Evolutionary conservation across 1,284 basidiomycete genomes (phyloP).

Genomic region (Ustilago esculenta): DNA sequence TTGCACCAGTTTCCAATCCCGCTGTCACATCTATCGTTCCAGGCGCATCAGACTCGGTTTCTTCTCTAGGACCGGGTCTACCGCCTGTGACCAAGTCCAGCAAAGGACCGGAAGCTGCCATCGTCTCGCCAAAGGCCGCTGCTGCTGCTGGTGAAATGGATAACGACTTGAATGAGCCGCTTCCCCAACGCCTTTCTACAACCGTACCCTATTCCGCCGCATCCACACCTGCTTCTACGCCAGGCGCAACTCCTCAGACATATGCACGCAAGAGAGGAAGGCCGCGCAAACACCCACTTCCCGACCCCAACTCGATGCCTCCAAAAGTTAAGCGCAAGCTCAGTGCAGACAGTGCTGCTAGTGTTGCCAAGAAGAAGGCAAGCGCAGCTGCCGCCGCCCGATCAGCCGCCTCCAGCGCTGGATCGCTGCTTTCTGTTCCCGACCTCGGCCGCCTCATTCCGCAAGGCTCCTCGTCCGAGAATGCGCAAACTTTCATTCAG

Average conservation of each 20-base stretch:
- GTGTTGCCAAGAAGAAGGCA: conserved; percentile 19
- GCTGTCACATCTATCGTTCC: too few relatives aligned
- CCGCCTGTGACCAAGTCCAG: too few relatives aligned
- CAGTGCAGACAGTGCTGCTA: conserved; percentile 16
- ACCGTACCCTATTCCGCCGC: conserved; percentile 24
- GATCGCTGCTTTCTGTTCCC: conserved; percentile 33
- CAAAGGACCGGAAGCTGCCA: too few relatives aligned
- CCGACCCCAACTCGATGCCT: conserved; percentile 27
- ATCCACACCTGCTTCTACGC: conserved; percentile 31
- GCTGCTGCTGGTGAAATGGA: too few relatives aligned
- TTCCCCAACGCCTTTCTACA: background rate
- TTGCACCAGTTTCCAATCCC: background rate
- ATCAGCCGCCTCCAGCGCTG: conserved; percentile 27
- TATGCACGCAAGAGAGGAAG: conserved; percentile 34
- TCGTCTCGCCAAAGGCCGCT: too few relatives aligned
- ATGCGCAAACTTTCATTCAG: conserved; percentile 38
- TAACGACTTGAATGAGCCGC: background rate
- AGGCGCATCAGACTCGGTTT: too few relatives aligned
- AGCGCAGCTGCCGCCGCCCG: conserved; percentile 21
- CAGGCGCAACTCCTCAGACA: conserved; percentile 23
- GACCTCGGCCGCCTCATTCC: conserved; percentile 48
- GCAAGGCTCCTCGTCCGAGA: conserved; percentile 32
- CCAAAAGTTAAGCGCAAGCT: conserved; percentile 31
- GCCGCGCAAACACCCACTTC: conserved; percentile 43
- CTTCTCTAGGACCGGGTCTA: too few relatives aligned